Base-by-base conservation (phyloP, 345 rosid species). In the Carallia brachiata region DNA sequence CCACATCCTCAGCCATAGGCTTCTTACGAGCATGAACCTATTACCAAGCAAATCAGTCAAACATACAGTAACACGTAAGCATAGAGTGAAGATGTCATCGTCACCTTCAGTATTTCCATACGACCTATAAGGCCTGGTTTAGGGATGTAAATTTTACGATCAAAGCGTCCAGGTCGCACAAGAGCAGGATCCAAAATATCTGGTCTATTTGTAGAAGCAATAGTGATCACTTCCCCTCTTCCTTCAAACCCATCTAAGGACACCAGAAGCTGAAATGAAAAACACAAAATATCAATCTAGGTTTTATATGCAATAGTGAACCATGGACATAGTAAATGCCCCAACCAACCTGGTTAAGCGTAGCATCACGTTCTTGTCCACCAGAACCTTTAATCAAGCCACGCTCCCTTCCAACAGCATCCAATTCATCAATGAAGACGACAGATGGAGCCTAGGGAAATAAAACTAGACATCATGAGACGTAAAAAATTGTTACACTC, bases 221-320 rank as follows among this genome's bases (percentile, higher is more conserved):
- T 93, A 59, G 98, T 90, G 62, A 93, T 93, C 63, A 93, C 97
- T 80, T 90, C 88, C 64, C 98, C 97, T 83, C 93, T 82, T 81
- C 98, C 98, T 82, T 93, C 98, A 86, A 93, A 93, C 61, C 98
- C 98, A 87, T 93, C 98, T 79, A 93, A 72, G 77, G 88, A 89
- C 68, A 93, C 96, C 72, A 90, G 93, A 62, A 93, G 98, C 98
- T 93, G 85, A 63, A 71, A 75, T 69, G 52, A 56, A 52, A 36
- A 73, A 67, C 5, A 36, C 17, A 40, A 19, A 53, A 40, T 6
- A 59, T 70, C 36, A 71, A 70, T 44, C 36, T 54, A 30, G 61
- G 44, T 48, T 23, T 60, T 59, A 36, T 3, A 63, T 40, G 39
- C 52, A 61, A 53, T n/a, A 61, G 50, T n/a, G 16, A 40, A 47